phyloP scores from a whole-genome alignment of 176 grass and related monocot genomes.

The Raddia guianensis region DNA sequence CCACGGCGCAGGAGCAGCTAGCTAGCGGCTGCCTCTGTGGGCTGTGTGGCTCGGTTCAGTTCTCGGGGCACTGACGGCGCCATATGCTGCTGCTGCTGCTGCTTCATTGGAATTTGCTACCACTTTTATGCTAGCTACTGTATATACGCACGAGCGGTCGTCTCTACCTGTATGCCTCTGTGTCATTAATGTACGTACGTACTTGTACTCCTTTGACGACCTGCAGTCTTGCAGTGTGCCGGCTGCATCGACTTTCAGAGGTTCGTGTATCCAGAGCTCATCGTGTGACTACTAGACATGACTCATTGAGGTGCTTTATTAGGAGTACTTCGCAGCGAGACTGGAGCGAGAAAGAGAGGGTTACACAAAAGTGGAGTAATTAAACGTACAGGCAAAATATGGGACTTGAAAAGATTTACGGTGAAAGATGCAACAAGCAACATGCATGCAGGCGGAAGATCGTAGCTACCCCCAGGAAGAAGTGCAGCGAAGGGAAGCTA shows the following conservation, averaged over 20 bases:
- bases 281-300: too few relatives aligned
- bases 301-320: too few relatives aligned
- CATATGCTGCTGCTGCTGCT: slow-evolving; percentile 14
- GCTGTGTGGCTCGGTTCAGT: not conserved
- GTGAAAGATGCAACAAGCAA: not conserved
- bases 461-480: not conserved
- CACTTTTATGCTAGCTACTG: not conserved
- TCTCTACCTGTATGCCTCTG: not conserved
- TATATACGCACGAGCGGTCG: not conserved
- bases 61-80: not conserved
- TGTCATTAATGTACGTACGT: too few relatives aligned
- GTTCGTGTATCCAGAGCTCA: too few relatives aligned
- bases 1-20: slow-evolving; percentile 9
- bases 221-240: not conserved
- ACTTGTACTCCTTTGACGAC: not conserved
- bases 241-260: not conserved
- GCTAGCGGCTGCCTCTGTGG: slow-evolving; percentile 1
- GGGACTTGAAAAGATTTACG: too few relatives aligned
- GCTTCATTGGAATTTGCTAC: slow-evolving; percentile 14
- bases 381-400: too few relatives aligned
- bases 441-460: not conserved
- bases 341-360: too few relatives aligned
- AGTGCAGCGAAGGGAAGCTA: not conserved
- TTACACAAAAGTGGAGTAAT: too few relatives aligned
- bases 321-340: too few relatives aligned